Percentiles rank a stretch among this genome's conserved stretches.
Evolutionary conservation across 1,139 yeast genomes (phyloP).

Genomic region (Yamadazyma pseudoaaseri): DNA sequence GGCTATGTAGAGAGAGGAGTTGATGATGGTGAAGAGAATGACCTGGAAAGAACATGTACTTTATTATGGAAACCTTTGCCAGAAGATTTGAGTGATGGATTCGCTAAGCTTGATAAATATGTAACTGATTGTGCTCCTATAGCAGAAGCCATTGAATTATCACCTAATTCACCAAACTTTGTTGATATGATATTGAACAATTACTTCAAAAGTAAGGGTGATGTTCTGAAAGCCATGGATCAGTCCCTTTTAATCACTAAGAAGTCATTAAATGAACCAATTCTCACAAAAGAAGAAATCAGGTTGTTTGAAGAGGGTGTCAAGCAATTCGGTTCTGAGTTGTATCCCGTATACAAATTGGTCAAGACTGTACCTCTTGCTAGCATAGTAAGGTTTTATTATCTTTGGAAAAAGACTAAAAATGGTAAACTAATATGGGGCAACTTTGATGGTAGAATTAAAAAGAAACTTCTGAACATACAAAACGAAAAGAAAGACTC

Average conservation of each 20-base stretch:
- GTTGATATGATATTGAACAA: slow-evolving; percentile 66
- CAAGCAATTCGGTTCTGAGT: slow-evolving; percentile 70
- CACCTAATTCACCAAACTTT: slow-evolving; percentile 68
- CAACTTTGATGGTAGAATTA: slow-evolving; percentile 68
- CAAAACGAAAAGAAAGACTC: slow-evolving; percentile 30
- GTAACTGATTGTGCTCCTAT: slow-evolving; percentile 53
- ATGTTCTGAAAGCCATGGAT: slow-evolving; percentile 45
- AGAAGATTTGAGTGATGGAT: slow-evolving; percentile 28
- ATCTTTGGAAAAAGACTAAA: slow-evolving; percentile 86
- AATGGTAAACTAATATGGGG: slow-evolving; percentile 83
- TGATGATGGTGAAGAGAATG: slow-evolving; percentile 51
- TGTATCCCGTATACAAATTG: slow-evolving; percentile 67
- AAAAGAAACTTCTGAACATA: slow-evolving; percentile 45
- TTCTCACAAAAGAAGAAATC: slow-evolving; percentile 63
- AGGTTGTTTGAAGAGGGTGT: slow-evolving; percentile 75
- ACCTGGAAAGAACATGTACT: slow-evolving; percentile 51
- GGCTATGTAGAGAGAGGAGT: slow-evolving; percentile 89
- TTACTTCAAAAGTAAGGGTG: slow-evolving; percentile 52
- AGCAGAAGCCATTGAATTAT: slow-evolving; percentile 52
- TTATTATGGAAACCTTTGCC: slow-evolving; percentile 64
- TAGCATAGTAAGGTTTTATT: slow-evolving; percentile 81
- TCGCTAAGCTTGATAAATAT: slow-evolving; percentile 49
- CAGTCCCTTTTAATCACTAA: slow-evolving; percentile 48
- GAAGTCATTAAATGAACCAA: slow-evolving; percentile 68
- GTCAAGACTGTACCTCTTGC: slow-evolving; percentile 71